A percentile compares a stretch with the other conserved stretches of the same genome.
Evolutionary conservation across 2,329 filamentous ascomycete genomes (phyloP).

Genomic region (Cladosporium sp.): DNA sequence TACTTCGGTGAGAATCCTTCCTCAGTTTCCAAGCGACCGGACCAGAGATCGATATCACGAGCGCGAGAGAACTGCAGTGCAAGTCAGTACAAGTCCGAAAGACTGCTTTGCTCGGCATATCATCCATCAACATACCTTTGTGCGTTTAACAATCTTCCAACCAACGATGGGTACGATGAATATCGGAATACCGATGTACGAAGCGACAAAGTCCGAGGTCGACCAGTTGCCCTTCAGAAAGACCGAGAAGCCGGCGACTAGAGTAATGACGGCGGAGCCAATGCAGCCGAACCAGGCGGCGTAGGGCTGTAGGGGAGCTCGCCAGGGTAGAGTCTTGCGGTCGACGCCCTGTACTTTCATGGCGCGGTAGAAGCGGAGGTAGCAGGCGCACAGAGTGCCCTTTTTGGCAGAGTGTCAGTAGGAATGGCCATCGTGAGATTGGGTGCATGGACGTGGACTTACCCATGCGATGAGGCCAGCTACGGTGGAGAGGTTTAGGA

Average conservation of each 20-base stretch:
- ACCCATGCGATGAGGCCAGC: slow-evolving; percentile 24
- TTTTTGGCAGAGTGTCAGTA: no score
- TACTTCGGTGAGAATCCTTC: neutral
- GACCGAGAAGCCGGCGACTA: slow-evolving; percentile 28
- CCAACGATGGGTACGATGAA: slow-evolving; percentile 36
- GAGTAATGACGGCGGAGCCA: slow-evolving; percentile 22
- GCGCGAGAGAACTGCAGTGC: neutral
- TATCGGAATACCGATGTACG: slow-evolving; percentile 39
- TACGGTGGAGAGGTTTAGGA: slow-evolving; percentile 22
- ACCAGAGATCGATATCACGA: slow-evolving; percentile 25
- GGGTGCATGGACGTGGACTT: no score
- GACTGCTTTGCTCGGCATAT: no score
- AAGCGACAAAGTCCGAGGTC: slow-evolving; percentile 36
- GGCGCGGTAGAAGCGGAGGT: slow-evolving; percentile 42
- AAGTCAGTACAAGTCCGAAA: no score
- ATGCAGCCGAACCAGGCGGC: slow-evolving; percentile 19
- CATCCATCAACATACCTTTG: slow-evolving; percentile 23
- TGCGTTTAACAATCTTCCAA: slow-evolving; percentile 39
- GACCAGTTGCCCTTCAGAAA: slow-evolving; percentile 24
- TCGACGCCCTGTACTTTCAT: slow-evolving; percentile 37
- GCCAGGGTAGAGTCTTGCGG: slow-evolving; percentile 29
- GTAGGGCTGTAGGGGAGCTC: slow-evolving; percentile 15
- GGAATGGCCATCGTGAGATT: no score
- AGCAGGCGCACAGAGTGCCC: slow-evolving; percentile 35
- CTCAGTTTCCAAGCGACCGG: slow-evolving; percentile 16